phyloP scores from a whole-genome alignment of 768 basidiomycete genomes.

The Pleurotus giganteus region DNA sequence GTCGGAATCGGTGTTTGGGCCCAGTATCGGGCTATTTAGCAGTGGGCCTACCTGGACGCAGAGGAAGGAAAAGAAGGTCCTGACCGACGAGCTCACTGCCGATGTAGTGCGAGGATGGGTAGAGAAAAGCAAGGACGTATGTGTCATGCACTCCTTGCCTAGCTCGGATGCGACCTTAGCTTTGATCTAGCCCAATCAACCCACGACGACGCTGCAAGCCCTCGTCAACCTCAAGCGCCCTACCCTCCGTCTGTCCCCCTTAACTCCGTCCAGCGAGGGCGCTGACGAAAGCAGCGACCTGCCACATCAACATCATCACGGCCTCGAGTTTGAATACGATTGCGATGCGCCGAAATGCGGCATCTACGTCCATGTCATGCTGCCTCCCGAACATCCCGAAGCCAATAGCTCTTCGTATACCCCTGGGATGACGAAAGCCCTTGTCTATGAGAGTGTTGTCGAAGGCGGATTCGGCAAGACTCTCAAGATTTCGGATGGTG shows the following conservation, averaged over 20 bases:
- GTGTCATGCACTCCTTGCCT: conserved; percentile 18
- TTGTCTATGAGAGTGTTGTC: conserved; percentile 62
- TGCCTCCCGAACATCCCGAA: conserved; percentile 64
- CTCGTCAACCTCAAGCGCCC: conserved; percentile 94
- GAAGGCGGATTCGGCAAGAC: conserved; percentile 82
- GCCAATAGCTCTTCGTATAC: conserved; percentile 31
- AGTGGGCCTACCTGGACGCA: conserved; percentile 72
- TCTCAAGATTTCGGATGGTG: conserved; percentile 75
- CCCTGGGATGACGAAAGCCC: conserved; percentile 40
- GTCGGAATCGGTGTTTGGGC: conserved; percentile 86
- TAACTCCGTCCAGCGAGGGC: conserved; percentile 32
- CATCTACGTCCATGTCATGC: conserved; percentile 74
- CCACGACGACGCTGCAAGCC: conserved; percentile 92
- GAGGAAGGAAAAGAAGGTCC: conserved; percentile 56
- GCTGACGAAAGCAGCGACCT: conserved; percentile 36
- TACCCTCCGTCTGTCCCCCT: conserved; percentile 73
- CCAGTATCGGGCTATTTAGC: conserved; percentile 78
- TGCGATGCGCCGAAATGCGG: conserved; percentile 85
- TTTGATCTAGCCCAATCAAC: conserved; percentile 58
- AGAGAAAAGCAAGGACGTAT: conserved; percentile 82
- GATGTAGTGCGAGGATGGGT: conserved; percentile 85
- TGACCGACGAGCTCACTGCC: conserved; percentile 72
- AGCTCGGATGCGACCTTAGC: conserved; percentile 8
- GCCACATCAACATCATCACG: conserved; percentile 55
- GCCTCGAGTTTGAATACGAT: conserved; percentile 90